Evolutionary conservation across 2,329 filamentous ascomycete genomes (phyloP).

Genomic region (Incumbomyces lentus): DNA sequence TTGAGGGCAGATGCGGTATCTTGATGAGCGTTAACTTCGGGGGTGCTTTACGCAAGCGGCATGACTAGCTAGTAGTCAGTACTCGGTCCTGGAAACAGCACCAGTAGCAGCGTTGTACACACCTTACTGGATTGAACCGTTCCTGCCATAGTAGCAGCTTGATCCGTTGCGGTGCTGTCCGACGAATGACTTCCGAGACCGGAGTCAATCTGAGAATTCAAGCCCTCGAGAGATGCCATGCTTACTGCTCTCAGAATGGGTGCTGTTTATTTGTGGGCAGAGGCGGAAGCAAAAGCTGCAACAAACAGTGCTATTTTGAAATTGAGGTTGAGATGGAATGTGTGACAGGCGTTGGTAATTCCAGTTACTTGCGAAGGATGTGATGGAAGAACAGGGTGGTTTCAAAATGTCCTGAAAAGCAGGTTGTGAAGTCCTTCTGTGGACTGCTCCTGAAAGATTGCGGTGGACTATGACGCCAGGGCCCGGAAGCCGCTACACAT

Average conservation of each 20-base stretch:
- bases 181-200: background rate
- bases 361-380: background rate
- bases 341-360: background rate
- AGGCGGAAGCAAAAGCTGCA: background rate
- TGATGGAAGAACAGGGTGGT: background rate
- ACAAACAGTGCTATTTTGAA: no score
- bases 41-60: no score
- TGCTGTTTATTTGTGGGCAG: background rate
- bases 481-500: background rate
- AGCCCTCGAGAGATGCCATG: background rate
- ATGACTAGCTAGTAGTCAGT: background rate
- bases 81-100: background rate
- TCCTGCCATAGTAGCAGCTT: slow-evolving; percentile 1
- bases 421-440: background rate
- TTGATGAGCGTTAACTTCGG: slow-evolving; percentile 19
- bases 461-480: background rate
- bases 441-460: background rate
- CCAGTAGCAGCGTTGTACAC: background rate
- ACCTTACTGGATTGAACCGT: slow-evolving; percentile 4
- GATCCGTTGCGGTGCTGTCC: background rate
- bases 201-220: slow-evolving; percentile 3
- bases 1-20: slow-evolving; percentile 40
- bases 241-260: background rate
- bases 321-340: no score
- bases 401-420: background rate